Percentiles rank a stretch among this genome's conserved stretches.
These are phyloP conservation scores for Neofusicoccum umdonicola DNA, from an alignment of 2,329 filamentous ascomycete species.

Conservation along the genomic window DNA sequence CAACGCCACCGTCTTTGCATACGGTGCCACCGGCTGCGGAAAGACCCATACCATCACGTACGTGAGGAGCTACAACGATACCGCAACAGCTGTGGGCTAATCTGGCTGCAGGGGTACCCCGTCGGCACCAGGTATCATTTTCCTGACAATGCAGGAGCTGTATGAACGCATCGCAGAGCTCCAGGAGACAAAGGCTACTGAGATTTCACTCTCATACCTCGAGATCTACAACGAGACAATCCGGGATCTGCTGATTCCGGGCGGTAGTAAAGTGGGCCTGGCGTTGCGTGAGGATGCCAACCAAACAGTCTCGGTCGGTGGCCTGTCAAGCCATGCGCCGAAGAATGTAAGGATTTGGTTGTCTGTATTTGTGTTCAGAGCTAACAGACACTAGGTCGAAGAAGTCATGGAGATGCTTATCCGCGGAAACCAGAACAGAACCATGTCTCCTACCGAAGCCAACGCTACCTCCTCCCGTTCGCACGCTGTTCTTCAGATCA, in stretches of 20 bases:
- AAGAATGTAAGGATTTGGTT: constrained; percentile 64
- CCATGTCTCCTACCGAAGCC: constrained; percentile 93
- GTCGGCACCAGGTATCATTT: constrained; percentile 95
- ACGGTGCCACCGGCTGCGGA: constrained; percentile 94
- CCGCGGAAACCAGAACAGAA: constrained; percentile 87
- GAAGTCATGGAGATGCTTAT: constrained; percentile 99
- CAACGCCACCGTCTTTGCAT: constrained; percentile 98
- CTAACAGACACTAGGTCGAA: constrained; percentile 49
- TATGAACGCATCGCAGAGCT: constrained; percentile 94
- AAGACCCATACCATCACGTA: constrained; percentile 91
- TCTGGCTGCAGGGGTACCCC: constrained; percentile 61
- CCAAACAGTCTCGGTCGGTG: constrained; percentile 85
- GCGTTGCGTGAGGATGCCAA: constrained; percentile 95
- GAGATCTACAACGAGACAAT: constrained; percentile 99
- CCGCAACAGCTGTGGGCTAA: constrained; percentile 74
- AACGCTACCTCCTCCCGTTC: constrained; percentile 97
- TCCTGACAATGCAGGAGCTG: constrained; percentile 97
- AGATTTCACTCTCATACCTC: constrained; percentile 88
- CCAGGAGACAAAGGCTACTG: constrained; percentile 80
- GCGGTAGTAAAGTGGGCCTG: constrained; percentile 75
- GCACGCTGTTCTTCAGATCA: constrained; percentile 96
- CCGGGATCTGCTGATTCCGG: constrained; percentile 85
- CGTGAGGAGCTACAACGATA: constrained; percentile 47
- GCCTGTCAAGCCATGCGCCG: constrained; percentile 86
- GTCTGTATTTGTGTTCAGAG: not conserved